Percentiles rank a stretch among this genome's conserved stretches.
phyloP scores from a whole-genome alignment of 176 grass and related monocot species.

The Juncus inflexus region DNA sequence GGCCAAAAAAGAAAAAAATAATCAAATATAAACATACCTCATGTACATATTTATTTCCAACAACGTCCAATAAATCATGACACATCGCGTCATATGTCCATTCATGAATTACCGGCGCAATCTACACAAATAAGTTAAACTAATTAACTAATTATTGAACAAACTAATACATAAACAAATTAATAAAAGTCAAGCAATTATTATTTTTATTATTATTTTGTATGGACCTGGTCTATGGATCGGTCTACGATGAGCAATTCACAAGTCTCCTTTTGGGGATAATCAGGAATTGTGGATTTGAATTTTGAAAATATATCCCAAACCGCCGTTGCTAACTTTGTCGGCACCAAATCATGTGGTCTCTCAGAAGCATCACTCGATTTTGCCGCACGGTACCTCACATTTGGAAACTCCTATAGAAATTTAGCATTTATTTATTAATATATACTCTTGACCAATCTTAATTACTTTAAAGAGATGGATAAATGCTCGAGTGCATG shows the following conservation, averaged over 20 bases:
- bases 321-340: constrained; percentile 66
- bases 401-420: constrained; percentile 73
- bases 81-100: constrained; percentile 98
- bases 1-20: not conserved
- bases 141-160: not conserved
- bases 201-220: constrained; percentile 1
- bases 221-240: constrained; percentile 80
- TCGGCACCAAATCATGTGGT: constrained; percentile 62
- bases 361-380: constrained; percentile 34
- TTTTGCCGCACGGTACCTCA: constrained; percentile 83
- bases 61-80: constrained; percentile 89
- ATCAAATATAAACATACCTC: constrained; percentile 45
- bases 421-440: not conserved
- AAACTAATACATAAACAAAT: not conserved
- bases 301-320: constrained; percentile 84
- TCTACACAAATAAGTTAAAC: constrained; percentile 34
- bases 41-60: constrained; percentile 86
- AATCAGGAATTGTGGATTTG: constrained; percentile 84
- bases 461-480: too few relatives aligned
- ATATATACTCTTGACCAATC: too few relatives aligned
- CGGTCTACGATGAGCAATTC: constrained; percentile 85
- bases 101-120: constrained; percentile 96
- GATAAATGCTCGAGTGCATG: too few relatives aligned
- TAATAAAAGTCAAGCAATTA: not conserved
- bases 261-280: constrained; percentile 94